Base-by-base conservation (phyloP, 768 basidiomycete species). In the Pisolithus sp. region DNA sequence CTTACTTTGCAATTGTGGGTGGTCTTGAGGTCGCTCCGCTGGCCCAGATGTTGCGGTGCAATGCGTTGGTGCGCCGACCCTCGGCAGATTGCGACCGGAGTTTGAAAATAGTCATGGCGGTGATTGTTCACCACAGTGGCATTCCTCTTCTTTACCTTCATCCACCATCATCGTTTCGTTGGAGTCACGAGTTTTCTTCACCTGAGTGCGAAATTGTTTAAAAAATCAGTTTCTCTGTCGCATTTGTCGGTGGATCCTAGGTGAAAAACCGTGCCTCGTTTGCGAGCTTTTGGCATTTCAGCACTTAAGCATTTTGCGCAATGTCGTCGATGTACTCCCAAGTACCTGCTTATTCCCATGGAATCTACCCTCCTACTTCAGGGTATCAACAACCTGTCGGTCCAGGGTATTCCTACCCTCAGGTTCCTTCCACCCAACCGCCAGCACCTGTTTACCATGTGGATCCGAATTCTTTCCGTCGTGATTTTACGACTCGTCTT, bases 401-500 rank as follows among this genome's bases (percentile, higher is more conserved):
- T 58, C 64, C 62, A 67, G 62, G 63, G 61, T 77, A 74, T 66
- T 72, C 77, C 59, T 78, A 76, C 53, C 75, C 76, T 36, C 75
- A 72, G 54, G 72, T 73, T 34, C 73, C 76, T 41, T 71, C 68
- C 49, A 66, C 71, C 37, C 63, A 64, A 4, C 56, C 74, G 46
- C 51, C 71, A 37, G 62, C 71, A 51, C 68, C 73, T 42, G 71
- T 75, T 57, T 76, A 76, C 61, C 69, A 70, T 64, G 68, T 80
- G 64, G 86, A 89, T 66, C 81, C 86, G 28, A 76, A 75, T 68
- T 72, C 78, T 37, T 92, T 92, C 66, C 82, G 91, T 58, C 81
- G 83, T 71, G 89, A 91, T 72, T 92, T 86, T 70, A 63, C 79
- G 50, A 66, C 72, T 39, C 83, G 88, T 55, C 82, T 96, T 50